Base-by-base conservation (phyloP, 257 asterid species). In the Solanum habrochaites region DNA sequence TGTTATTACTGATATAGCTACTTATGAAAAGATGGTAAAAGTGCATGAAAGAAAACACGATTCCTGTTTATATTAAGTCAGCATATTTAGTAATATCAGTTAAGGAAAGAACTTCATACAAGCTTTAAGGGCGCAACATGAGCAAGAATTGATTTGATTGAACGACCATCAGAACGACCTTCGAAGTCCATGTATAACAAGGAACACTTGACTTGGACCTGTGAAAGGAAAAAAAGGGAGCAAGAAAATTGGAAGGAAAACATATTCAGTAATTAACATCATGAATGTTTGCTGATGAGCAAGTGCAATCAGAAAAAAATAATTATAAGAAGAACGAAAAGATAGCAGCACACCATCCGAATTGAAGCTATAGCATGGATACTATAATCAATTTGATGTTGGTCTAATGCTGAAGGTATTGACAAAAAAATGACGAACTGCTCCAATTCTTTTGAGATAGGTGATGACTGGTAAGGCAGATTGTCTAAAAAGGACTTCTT, bases 91-190 rank as follows among this genome's bases (percentile, higher is more conserved):
- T 31, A 31, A 62, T 27, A 14, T 70, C 21, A 64, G 60, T 42
- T 31, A 49, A 80, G 67, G 69, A 90, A 85, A 60, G 87, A 80
- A 85, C 83, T 87, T 83, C 92, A 88, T 91, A 97, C 99, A 93
- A 97, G 98, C 97, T 97, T 95, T 88, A 97, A 90, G 74, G 99
- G 99, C 27, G 98, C 93, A 60, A 97, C 99, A 42, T 97, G 99
- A 81, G 96, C 91, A 82, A 97, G 94, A 89, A 95, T 97, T 92
- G 98, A 95, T 93, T 97, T 97, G 66, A 97, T 91, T 77, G 99
- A 95, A 84, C 98, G 93, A 80, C 99, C 99, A 91, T 97, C 99
- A 75, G 99, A 93, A 89, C 98, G 98, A 83, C 99, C 99, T 91
- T 97, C 99, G 88, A 97, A 94, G 89, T 97, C 99, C 96, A 94